Percentiles rank a stretch among this genome's conserved stretches.
phyloP scores from a whole-genome alignment of 805 yeast genomes.

The Lachancea fermentati region DNA sequence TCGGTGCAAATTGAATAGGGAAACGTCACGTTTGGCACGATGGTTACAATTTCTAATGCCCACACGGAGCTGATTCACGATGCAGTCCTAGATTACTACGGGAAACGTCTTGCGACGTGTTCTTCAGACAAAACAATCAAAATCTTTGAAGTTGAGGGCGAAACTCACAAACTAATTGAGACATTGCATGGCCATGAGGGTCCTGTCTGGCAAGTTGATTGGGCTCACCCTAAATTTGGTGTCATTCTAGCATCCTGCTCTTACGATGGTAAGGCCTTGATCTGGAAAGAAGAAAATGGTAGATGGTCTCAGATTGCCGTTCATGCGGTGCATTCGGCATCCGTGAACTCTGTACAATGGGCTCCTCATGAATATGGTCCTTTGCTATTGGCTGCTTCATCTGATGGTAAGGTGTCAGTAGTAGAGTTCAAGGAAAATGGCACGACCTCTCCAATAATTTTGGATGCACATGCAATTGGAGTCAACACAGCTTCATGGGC shows the following conservation, averaged over 20 bases:
- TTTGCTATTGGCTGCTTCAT: conserved; percentile 78
- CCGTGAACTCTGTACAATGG: conserved; percentile 93
- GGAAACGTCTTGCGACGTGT: conserved; percentile 91
- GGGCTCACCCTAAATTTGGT: conserved; percentile 99
- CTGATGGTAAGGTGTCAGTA: conserved; percentile 88
- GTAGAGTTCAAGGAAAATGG: conserved; percentile 91
- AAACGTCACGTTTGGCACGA: conserved; percentile 4
- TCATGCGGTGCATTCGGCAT: conserved; percentile 85
- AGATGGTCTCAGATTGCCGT: conserved; percentile 84
- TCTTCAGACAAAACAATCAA: conserved; percentile 95
- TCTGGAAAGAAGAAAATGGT: conserved; percentile 92
- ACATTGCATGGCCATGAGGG: conserved; percentile 93
- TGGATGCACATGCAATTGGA: conserved; percentile 85
- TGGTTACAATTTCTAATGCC: conserved; percentile 85
- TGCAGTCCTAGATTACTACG: conserved; percentile 95
- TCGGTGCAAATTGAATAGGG: not conserved
- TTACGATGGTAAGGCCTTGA: conserved; percentile 87
- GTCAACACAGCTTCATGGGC: conserved; percentile 97
- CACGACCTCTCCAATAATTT: conserved; percentile 50
- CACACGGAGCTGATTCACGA: conserved; percentile 94
- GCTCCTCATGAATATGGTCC: conserved; percentile 98
- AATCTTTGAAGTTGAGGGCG: conserved; percentile 86
- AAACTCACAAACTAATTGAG: conserved; percentile 71
- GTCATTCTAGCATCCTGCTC: conserved; percentile 91
- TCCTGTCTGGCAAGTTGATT: conserved; percentile 97